Conservation (phyloP, 257 asterid genomes). For the Solanum bulbocastanum region DNA sequence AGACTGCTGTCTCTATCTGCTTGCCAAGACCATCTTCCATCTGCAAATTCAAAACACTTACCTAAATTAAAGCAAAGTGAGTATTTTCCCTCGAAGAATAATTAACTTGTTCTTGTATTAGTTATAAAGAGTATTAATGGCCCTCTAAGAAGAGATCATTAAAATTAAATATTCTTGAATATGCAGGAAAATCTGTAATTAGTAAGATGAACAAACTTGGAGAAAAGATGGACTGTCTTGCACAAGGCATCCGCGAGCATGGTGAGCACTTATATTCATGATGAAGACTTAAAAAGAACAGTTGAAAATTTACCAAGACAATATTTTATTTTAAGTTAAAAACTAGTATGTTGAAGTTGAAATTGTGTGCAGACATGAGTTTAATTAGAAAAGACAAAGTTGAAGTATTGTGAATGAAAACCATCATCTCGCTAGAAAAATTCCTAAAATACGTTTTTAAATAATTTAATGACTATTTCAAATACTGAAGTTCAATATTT, state of each 20-base stretch:
- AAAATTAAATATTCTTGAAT: background rate
- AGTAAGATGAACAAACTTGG: slow-evolving; percentile 27
- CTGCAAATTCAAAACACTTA: background rate
- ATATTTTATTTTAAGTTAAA: too few species aligned
- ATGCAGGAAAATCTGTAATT: slow-evolving; percentile 27
- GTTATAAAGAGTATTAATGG: background rate
- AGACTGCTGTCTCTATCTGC: background rate
- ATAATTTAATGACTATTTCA: background rate
- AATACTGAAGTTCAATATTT: background rate
- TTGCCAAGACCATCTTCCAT: background rate
- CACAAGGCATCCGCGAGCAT: slow-evolving; percentile 38
- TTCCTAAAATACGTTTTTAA: background rate
- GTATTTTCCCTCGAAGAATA: background rate
- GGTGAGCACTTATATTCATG: background rate
- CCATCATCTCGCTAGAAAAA: too few species aligned
- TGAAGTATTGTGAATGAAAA: too few species aligned
- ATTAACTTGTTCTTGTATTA: background rate
- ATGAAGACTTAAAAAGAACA: too few species aligned
- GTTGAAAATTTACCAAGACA: too few species aligned
- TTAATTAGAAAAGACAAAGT: too few species aligned
- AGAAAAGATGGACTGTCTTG: slow-evolving; percentile 23
- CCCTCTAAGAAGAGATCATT: background rate
- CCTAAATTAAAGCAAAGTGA: background rate
- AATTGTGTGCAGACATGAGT: too few species aligned
- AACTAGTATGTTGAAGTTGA: too few species aligned